Evolutionary conservation across 1,284 basidiomycete genomes (phyloP).

Genomic region (Ceratobasidium sp.): DNA sequence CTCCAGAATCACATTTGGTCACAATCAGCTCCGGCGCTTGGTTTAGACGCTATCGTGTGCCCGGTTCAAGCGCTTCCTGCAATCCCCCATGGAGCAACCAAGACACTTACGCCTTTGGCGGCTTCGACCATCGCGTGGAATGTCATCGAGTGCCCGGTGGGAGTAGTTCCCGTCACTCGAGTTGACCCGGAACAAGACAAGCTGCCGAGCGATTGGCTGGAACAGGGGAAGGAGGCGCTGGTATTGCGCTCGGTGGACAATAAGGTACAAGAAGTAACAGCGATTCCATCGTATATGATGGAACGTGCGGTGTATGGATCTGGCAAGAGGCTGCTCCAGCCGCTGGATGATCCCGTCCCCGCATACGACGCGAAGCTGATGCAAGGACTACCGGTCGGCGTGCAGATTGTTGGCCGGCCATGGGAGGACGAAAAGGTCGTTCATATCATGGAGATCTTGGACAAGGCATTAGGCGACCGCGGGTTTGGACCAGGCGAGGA

Average conservation of each 20-base stretch:
- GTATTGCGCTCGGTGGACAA: conserved; percentile 44
- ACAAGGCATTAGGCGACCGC: conserved; percentile 60
- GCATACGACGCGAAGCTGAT: conserved; percentile 75
- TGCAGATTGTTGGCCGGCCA: conserved; percentile 79
- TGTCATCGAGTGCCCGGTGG: conserved; percentile 77
- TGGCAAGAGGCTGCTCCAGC: conserved; percentile 46
- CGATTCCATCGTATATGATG: conserved; percentile 55
- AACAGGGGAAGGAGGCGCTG: conserved; percentile 50
- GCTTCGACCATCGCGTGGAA: conserved; percentile 68
- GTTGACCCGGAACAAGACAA: conserved; percentile 71
- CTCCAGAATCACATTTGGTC: conserved; percentile 22
- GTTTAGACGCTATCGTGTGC: conserved; percentile 77
- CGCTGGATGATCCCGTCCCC: conserved; percentile 44
- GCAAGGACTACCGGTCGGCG: conserved; percentile 80
- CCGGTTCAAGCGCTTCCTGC: conserved; percentile 77
- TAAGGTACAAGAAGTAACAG: conserved; percentile 34
- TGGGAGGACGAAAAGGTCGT: conserved; percentile 90
- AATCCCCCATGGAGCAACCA: conserved; percentile 68
- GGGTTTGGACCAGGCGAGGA: conserved; percentile 18
- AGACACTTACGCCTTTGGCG: conserved; percentile 61
- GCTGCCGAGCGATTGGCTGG: conserved; percentile 61
- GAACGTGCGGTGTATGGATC: conserved; percentile 63
- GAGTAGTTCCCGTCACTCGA: conserved; percentile 78
- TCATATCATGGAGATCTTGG: conserved; percentile 80
- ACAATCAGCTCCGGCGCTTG: conserved; percentile 26